Percentiles rank a stretch among this genome's conserved stretches.
Evolutionary conservation across 2,329 filamentous ascomycete species (phyloP).

Genomic region (Apiospora aurea): DNA sequence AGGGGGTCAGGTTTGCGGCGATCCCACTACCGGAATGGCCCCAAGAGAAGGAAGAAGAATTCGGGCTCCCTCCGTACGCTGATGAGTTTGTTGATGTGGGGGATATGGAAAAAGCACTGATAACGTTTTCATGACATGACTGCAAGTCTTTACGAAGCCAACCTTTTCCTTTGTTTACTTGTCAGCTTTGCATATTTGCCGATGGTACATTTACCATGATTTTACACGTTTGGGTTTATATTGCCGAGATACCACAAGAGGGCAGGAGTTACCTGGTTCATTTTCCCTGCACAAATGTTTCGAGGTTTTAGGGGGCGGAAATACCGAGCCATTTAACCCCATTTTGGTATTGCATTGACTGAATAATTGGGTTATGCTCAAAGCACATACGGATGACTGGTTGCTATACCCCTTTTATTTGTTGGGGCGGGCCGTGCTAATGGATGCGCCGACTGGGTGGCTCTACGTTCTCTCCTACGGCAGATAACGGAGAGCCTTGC

Average conservation of each 20-base stretch:
- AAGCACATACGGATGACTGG: not conserved
- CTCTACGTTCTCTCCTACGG: not conserved
- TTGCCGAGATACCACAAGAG: constrained; percentile 8
- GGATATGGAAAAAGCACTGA: constrained; percentile 1
- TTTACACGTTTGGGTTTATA: constrained; percentile 15
- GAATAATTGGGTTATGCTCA: not conserved
- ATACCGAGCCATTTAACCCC: not conserved
- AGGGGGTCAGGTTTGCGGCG: constrained; percentile 51
- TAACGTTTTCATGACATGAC: not conserved
- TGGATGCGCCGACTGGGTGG: not conserved
- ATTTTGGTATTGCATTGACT: not conserved
- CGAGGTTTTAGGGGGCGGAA: not conserved
- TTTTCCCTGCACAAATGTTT: not conserved
- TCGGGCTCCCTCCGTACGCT: not conserved
- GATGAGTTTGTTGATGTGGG: not conserved
- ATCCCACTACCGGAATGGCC: constrained; percentile 51
- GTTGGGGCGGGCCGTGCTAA: not conserved
- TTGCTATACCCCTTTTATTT: not conserved
- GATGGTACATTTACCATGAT: not conserved
- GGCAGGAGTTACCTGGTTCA: constrained; percentile 11
- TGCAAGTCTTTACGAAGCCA: not conserved
- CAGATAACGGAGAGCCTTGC: not conserved
- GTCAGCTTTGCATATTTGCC: not conserved
- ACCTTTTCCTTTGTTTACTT: not conserved
- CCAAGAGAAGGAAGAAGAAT: constrained; percentile 37